Conservation (phyloP, 73 alveolate species). For the Tetrahymena elliotti region DNA sequence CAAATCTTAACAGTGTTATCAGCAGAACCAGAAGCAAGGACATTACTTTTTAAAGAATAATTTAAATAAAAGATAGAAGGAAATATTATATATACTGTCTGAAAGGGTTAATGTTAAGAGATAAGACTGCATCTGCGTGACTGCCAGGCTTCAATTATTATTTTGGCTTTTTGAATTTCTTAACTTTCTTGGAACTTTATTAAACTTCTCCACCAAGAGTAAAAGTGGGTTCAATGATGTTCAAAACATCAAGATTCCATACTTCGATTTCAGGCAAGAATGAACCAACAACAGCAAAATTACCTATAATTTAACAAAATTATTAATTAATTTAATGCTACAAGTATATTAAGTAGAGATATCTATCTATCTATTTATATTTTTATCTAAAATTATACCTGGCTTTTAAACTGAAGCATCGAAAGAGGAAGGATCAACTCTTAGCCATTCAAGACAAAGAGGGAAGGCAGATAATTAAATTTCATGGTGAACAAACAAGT, state of each 20-base stretch:
- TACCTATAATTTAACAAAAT: conserved; percentile 46
- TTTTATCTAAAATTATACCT: background rate
- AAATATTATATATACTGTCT: background rate
- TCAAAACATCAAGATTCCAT: conserved; percentile 89
- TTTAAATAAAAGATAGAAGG: background rate
- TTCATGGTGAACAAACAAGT: conserved; percentile 95
- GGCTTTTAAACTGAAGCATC: conserved; percentile 18
- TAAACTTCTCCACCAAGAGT: conserved; percentile 78
- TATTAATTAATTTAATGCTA: conserved; percentile 30
- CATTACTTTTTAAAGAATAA: conserved; percentile 42
- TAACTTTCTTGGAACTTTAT: conserved; percentile 18
- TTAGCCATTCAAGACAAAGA: conserved; percentile 89
- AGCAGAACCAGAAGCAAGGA: conserved; percentile 92
- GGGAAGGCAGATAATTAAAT: conserved; percentile 90
- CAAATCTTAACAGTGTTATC: conserved; percentile 89
- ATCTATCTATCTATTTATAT: background rate
- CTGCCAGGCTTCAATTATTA: conserved; percentile 61
- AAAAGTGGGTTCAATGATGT: conserved; percentile 81
- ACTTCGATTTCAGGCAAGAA: conserved; percentile 93
- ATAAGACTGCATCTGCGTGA: conserved; percentile 92
- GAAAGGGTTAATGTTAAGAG: conserved; percentile 65
- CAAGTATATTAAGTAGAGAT: background rate
- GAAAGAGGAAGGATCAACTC: conserved; percentile 29
- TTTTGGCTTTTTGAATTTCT: conserved; percentile 58
- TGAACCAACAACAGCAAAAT: conserved; percentile 86